Conservation (phyloP, 2,329 filamentous ascomycete genomes). For the Nemania bipapillata region DNA sequence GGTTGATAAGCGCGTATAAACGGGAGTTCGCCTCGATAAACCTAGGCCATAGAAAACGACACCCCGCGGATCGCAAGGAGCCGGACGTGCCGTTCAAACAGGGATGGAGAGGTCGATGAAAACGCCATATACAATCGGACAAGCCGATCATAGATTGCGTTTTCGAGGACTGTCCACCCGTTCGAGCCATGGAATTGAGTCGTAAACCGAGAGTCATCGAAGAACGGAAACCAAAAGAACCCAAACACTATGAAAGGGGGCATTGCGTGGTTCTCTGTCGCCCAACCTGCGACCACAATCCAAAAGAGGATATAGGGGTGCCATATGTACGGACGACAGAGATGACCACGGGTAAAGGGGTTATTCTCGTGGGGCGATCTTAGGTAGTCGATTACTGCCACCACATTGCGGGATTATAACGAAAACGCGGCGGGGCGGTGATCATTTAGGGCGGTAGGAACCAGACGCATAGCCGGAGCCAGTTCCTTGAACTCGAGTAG, state of each 20-base stretch:
- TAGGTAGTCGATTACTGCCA: slow-evolving; percentile 41
- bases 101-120: slow-evolving; percentile 31
- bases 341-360: slow-evolving; percentile 43
- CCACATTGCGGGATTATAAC: slow-evolving; percentile 43
- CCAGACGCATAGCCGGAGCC: slow-evolving; percentile 57
- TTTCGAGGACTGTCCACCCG: slow-evolving; percentile 41
- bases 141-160: slow-evolving; percentile 39
- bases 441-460: slow-evolving; percentile 59
- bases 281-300: slow-evolving; percentile 42
- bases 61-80: slow-evolving; percentile 49
- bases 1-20: slow-evolving; percentile 12
- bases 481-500: slow-evolving; percentile 71
- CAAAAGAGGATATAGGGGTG: slow-evolving; percentile 39
- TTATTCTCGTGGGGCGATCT: slow-evolving; percentile 41
- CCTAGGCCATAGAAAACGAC: slow-evolving; percentile 43
- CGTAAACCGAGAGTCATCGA: slow-evolving; percentile 53
- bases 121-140: slow-evolving; percentile 34
- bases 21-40: slow-evolving; percentile 24
- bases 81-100: slow-evolving; percentile 57
- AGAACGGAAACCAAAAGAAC: slow-evolving; percentile 55
- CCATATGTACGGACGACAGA: slow-evolving; percentile 42
- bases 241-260: slow-evolving; percentile 52
- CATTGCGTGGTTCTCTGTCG: slow-evolving; percentile 42
- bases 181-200: slow-evolving; percentile 54
- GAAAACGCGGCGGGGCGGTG: slow-evolving; percentile 42